Percentiles rank a stretch among this genome's conserved stretches.
Conservation (phyloP, 495 filamentous ascomycete species). For the Neurospora tetrasperma region DNA sequence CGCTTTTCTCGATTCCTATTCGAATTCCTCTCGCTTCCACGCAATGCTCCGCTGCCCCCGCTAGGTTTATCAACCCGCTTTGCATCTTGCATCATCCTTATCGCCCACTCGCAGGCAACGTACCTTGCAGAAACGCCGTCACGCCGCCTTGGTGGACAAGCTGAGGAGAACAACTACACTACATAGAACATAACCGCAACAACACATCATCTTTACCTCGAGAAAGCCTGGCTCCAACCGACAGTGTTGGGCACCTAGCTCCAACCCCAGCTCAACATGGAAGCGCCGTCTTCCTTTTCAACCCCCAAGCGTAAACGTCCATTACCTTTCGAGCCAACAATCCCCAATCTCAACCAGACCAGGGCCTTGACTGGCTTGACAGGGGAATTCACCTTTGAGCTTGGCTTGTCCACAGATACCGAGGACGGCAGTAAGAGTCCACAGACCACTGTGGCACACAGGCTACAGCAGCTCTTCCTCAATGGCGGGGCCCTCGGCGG, state of each 20-base stretch:
- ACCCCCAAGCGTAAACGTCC: neutral
- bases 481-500: conserved; percentile 31
- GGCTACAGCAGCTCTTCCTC: conserved; percentile 51
- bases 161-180: neutral
- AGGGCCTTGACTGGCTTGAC: conserved; percentile 2
- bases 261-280: neutral
- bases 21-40: neutral
- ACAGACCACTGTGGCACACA: conserved; percentile 50
- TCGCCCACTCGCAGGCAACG: neutral
- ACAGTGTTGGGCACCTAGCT: neutral
- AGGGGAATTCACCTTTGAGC: conserved; percentile 29
- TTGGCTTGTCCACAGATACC: conserved; percentile 10
- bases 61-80: neutral
- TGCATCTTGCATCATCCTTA: neutral
- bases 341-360: conserved; percentile 9
- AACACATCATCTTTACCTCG: neutral
- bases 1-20: neutral
- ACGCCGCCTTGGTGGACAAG: neutral
- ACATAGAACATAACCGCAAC: neutral
- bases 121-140: neutral
- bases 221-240: neutral
- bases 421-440: conserved; percentile 45
- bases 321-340: neutral
- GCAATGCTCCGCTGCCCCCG: neutral
- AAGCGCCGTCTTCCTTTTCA: neutral